Conservation (phyloP, 441 rosid genomes). For the Geranium incanum region DNA sequence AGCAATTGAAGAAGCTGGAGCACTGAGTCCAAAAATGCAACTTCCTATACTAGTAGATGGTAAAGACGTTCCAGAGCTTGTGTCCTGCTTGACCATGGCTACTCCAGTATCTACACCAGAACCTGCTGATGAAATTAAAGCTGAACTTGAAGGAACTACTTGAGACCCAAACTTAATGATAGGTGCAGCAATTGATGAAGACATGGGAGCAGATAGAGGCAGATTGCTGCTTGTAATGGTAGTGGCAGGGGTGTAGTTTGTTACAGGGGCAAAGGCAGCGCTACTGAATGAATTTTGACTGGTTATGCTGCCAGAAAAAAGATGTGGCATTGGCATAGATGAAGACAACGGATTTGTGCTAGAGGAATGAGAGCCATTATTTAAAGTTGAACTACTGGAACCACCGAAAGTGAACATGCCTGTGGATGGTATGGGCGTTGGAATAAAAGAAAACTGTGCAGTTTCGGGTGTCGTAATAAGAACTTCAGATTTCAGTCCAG, state of each 20-base stretch:
- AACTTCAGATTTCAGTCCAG: conserved; percentile 17
- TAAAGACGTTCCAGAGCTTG: conserved; percentile 25
- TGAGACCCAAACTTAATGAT: conserved; percentile 41
- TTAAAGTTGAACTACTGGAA: conserved; percentile 28
- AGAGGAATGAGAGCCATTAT: conserved; percentile 42
- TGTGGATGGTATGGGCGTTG: conserved; percentile 32
- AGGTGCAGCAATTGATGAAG: conserved; percentile 24
- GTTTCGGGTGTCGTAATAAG: conserved; percentile 23
- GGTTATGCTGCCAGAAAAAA: conserved; percentile 22
- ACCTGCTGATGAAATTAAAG: conserved; percentile 26
- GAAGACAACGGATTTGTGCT: conserved; percentile 28
- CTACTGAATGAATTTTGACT: conserved; percentile 30
- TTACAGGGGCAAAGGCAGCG: conserved; percentile 14
- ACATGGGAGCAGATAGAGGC: conserved; percentile 20
- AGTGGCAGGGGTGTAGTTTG: conserved; percentile 14
- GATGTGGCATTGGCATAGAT: conserved; percentile 22
- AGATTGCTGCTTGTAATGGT: conserved; percentile 6
- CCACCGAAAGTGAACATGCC: conserved; percentile 37
- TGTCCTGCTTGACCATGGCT: conserved; percentile 30
- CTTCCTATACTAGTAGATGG: conserved; percentile 4
- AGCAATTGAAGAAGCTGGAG: too few relatives aligned
- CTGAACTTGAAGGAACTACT: conserved; percentile 29
- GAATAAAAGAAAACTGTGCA: conserved; percentile 28
- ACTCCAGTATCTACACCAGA: conserved; percentile 30
- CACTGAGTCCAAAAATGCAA: too few relatives aligned